phyloP scores from a whole-genome alignment of 768 basidiomycete genomes.

The Pleurotus tuoliensis region DNA sequence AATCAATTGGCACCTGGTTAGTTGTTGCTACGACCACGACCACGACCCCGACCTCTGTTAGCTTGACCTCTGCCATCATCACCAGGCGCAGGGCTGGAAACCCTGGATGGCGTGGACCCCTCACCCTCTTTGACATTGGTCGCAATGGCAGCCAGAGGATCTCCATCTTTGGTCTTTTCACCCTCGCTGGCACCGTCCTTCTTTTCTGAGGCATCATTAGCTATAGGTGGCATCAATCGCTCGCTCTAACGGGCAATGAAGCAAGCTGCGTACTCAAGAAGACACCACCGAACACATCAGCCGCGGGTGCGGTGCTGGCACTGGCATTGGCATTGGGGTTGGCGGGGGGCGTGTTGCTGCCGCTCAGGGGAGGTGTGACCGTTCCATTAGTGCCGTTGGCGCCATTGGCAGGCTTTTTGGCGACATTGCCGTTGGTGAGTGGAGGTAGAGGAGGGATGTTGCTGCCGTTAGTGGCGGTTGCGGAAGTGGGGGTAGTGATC shows the following conservation, averaged over 20 bases:
- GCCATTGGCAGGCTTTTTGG: background rate
- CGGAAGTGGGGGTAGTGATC: background rate
- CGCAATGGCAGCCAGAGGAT: no score
- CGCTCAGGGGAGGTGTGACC: background rate
- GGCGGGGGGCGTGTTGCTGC: background rate
- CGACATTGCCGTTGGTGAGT: background rate
- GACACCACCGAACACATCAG: background rate
- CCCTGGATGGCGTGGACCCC: slow-evolving; percentile 1
- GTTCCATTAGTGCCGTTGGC: background rate
- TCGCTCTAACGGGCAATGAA: background rate
- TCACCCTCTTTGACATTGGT: background rate
- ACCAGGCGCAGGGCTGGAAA: slow-evolving; percentile 3
- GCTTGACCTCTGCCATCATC: slow-evolving; percentile 1
- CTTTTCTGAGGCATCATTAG: background rate
- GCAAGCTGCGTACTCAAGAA: background rate
- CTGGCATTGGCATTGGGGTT: background rate
- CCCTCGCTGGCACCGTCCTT: background rate
- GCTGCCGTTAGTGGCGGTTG: background rate
- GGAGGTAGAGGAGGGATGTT: background rate
- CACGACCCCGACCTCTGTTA: background rate
- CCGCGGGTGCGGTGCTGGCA: background rate
- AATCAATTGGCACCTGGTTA: background rate
- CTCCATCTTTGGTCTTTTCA: background rate
- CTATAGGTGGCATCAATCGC: no score
- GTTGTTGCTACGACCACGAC: background rate